phyloP scores from a whole-genome alignment of 768 basidiomycete genomes.

The Lactarius sp. region DNA sequence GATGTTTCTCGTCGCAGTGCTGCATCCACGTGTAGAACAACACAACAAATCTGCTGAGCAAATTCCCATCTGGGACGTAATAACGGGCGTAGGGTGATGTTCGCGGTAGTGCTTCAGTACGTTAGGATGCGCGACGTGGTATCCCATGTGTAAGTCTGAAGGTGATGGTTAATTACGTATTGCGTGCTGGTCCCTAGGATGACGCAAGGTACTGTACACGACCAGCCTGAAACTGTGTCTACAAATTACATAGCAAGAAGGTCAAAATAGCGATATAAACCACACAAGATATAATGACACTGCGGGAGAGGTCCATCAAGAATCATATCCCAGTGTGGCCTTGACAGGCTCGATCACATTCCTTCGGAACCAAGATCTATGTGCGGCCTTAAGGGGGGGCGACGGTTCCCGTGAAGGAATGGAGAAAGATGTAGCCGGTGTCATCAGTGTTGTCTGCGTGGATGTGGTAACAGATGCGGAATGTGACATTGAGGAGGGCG shows the following conservation, averaged over 20 bases:
- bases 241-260: neutral
- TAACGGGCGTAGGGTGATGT: too few species aligned
- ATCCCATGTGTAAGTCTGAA: too few species aligned
- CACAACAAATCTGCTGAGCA: too few species aligned
- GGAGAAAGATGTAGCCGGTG: constrained; percentile 18
- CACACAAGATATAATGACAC: neutral
- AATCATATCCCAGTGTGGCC: constrained; percentile 13
- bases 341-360: constrained; percentile 15
- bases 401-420: constrained; percentile 12
- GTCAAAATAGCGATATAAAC: neutral
- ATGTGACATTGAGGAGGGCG: constrained; percentile 18
- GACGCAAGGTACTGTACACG: neutral
- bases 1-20: too few species aligned
- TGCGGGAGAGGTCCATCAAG: neutral
- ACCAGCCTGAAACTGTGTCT: neutral
- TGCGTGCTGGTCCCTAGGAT: neutral
- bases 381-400: neutral
- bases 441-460: neutral
- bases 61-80: too few species aligned
- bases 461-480: constrained; percentile 4
- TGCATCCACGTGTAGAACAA: too few species aligned
- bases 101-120: too few species aligned
- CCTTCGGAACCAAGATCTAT: constrained; percentile 19
- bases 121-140: too few species aligned
- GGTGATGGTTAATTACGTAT: too few species aligned